Evolutionary conservation across 257 asterid genomes (phyloP), one percentile per base, ranked within the genome.

Genomic region (Solanum tacnaense): DNA sequence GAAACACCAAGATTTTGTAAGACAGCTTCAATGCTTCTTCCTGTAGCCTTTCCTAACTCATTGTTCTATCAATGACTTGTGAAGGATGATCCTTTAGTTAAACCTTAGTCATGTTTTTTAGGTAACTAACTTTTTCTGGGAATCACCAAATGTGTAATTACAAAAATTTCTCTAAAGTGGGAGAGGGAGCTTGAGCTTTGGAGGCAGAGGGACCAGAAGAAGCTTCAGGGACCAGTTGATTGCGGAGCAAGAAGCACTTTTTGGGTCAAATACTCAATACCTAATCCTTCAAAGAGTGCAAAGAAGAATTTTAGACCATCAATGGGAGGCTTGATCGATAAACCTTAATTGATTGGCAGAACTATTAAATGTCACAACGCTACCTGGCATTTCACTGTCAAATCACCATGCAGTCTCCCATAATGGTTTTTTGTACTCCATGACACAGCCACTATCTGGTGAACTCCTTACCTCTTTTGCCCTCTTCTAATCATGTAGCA

Each of bases 141-240:
- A 21, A 62, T 23, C 70, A 9, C 70, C 70, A 62, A 62, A 23
- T 62, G 15, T 62, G 31, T 62, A 62, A 62, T 62, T 62, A 62
- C 70, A 62, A 62, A 62, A 62, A 62, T 4, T 9, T 62, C 15
- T 75, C 84, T 94, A 88, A 93, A 93, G 92, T 92, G 87, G 88
- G 91, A 95, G 91, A 96, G 92, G 88, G 98, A 94, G 85, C 93
- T 94, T 91, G 98, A 96, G 92, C 5, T 1, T 49, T 95, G 88
- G 88, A 95, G 94, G 91, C 96, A 95, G 90, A 95, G 94, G 94
- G 98, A 95, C 83, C 97, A 90, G 91, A 97, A 95, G 96, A 97
- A 93, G 91, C 92, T 96, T 44, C 98, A 95, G 44, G 98, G 98
- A 72, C 98, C 98, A 92, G 90, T 85, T 94, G 82, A 90, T 95